Evolutionary conservation across 208 protist genomes (phyloP), one percentile per base, ranked within the genome.

Genomic region (Acanthamoeba triangularis): DNA sequence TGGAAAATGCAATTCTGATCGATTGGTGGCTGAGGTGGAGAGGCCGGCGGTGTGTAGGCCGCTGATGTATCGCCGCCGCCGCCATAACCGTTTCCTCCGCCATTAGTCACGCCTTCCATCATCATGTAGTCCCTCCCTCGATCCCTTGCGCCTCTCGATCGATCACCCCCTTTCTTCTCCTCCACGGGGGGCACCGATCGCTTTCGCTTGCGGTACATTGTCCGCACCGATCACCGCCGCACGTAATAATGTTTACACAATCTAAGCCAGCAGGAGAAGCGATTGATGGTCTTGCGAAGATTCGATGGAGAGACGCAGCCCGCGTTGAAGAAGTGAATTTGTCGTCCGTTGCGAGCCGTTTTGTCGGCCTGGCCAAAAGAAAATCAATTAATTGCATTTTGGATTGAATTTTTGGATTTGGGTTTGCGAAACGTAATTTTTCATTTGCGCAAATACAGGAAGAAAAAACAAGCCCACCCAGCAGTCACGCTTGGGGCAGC

Each of bases 1-100:
- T 84, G 44, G 44, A 84, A 84, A 30, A 84, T 84, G 74, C 74
- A 84, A 30, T 84, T 44, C 37, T 84, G 74, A 35, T 84, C 74
- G 74, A 84, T 84, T 28, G 74, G 74, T 18, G 74, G 74, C 74
- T 44, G 74, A 13, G 35, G 74, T 23, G 74, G 35, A 20, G 74
- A 84, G 23, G 74, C 44, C 14, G 74, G 25, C 11, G 74, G 74
- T 49, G 44, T 30, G 23, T 44, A 44, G 37, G 74, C 35, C 7
- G 74, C 33, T 41, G 74, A 41, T 37, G 69, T 23, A 30, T 47
- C n/a, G 28, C n/a, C 37, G 28, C n/a, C 69, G 69, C 18, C 72
- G 33, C 37, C 35, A 49, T 84, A 67, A 25, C 61, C 61, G 61
- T 67, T 67, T 37, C 72, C 72, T 37, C 72, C 41, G 35, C 74